Percentiles rank a stretch among this genome's conserved stretches.
Evolutionary conservation across 2,329 filamentous ascomycete genomes (phyloP).

Genomic region (Aspergillus glaucus): DNA sequence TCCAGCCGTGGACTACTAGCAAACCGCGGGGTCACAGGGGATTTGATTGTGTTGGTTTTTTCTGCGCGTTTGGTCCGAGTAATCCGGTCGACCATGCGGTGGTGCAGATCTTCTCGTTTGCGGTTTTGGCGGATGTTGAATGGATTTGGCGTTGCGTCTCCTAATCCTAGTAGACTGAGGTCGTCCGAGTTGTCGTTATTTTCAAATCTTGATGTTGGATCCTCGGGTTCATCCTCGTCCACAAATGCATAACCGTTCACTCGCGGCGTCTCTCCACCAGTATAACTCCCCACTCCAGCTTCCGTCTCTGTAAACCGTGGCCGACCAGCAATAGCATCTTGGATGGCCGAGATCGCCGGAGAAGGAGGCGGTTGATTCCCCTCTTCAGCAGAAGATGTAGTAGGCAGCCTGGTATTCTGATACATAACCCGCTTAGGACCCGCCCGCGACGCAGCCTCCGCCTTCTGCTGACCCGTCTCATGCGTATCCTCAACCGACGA

Average conservation of each 20-base stretch:
- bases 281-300: conserved; percentile 39
- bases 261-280: conserved; percentile 72
- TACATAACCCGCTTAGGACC: conserved; percentile 73
- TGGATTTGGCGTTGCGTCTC: conserved; percentile 58
- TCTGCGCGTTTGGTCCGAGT: conserved; percentile 63
- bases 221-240: conserved; percentile 59
- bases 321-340: conserved; percentile 73
- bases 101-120: conserved; percentile 72
- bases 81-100: conserved; percentile 78
- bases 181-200: conserved; percentile 8
- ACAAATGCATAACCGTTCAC: conserved; percentile 95
- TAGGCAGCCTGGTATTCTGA: conserved; percentile 69
- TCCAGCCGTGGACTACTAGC: conserved; percentile 35
- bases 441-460: conserved; percentile 65
- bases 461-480: conserved; percentile 59
- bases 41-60: conserved; percentile 54
- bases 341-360: conserved; percentile 76
- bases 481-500: conserved; percentile 46
- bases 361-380: conserved; percentile 53
- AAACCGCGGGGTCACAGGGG: conserved; percentile 31
- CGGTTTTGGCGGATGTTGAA: conserved; percentile 73
- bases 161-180: conserved; percentile 37
- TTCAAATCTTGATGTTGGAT: conserved; percentile 15
- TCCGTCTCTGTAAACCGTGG: conserved; percentile 59
- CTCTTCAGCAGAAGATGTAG: conserved; percentile 34